A percentile compares a stretch with the other conserved stretches of the same genome.
Conservation (phyloP, 2,329 filamentous ascomycete species). For the Fusarium phyllophilum region DNA sequence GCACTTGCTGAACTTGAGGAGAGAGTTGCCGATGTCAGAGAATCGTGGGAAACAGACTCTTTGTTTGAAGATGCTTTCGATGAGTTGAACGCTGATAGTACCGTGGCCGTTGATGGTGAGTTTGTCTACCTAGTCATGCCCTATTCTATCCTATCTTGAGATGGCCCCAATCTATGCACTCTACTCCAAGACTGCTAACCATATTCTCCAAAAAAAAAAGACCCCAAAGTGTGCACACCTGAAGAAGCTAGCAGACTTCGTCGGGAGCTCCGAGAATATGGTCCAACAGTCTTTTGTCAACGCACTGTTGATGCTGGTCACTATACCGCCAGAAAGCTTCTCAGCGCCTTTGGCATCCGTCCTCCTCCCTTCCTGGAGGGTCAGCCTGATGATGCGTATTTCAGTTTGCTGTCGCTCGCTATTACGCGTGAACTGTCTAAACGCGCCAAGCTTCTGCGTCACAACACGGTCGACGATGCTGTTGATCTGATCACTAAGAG, state of each 20-base stretch:
- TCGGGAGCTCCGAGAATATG: constrained; percentile 76
- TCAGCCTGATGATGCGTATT: constrained; percentile 74
- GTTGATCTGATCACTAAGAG: constrained; percentile 78
- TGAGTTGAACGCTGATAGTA: constrained; percentile 64
- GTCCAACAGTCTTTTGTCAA: constrained; percentile 80
- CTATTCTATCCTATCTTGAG: background rate
- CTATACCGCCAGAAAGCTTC: constrained; percentile 82
- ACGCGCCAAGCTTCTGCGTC: constrained; percentile 79
- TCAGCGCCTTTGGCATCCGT: constrained; percentile 84
- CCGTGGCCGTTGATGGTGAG: constrained; percentile 58
- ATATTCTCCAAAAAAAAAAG: constrained; percentile 35
- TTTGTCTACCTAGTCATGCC: constrained; percentile 37
- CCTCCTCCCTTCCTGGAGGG: constrained; percentile 80
- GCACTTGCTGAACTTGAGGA: constrained; percentile 60
- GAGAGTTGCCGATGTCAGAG: constrained; percentile 61
- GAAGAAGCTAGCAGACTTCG: constrained; percentile 76
- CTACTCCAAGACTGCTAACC: constrained; percentile 7
- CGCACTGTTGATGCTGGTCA: constrained; percentile 74
- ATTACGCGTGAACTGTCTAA: constrained; percentile 84
- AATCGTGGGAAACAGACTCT: constrained; percentile 72
- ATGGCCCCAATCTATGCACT: background rate
- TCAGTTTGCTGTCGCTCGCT: constrained; percentile 77
- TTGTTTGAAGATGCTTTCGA: constrained; percentile 72
- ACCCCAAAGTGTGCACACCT: constrained; percentile 68
- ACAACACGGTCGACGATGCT: constrained; percentile 90